Conservation (phyloP, 352 stramenopile species). For the Pythium pyrilobum region DNA sequence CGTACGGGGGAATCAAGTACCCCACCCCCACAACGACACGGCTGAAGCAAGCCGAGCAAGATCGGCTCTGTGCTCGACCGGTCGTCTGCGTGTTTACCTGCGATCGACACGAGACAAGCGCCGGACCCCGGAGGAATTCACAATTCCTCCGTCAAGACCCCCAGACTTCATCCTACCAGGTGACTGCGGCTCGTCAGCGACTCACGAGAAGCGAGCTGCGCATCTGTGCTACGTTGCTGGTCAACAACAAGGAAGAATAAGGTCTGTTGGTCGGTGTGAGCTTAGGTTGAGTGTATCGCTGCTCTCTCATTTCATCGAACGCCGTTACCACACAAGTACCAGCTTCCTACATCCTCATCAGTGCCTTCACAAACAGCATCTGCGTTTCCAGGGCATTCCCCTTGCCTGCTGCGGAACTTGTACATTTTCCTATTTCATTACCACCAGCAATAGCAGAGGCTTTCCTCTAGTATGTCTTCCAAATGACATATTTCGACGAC, state of each 20-base stretch:
- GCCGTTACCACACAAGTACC: constrained; percentile 1
- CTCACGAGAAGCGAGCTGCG: neutral
- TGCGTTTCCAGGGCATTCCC: too few species aligned
- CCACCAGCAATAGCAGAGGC: too few species aligned
- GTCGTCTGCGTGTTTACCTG: neutral
- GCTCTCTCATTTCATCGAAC: neutral
- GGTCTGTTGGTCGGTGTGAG: neutral
- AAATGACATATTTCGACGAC: too few species aligned
- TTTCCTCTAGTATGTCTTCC: too few species aligned
- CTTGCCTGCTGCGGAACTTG: too few species aligned
- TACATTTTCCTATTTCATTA: too few species aligned
- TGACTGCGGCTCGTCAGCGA: neutral
- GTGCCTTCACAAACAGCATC: too few species aligned
- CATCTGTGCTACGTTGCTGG: neutral
- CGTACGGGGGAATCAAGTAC: too few species aligned
- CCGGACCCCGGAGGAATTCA: neutral
- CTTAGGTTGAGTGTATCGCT: neutral
- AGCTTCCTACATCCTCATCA: too few species aligned
- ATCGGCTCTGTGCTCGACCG: neutral
- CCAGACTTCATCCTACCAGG: neutral
- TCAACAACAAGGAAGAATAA: neutral
- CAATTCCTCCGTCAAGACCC: neutral
- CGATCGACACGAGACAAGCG: neutral
- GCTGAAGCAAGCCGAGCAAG: neutral
- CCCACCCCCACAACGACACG: neutral